Percentiles rank a stretch among this genome's conserved stretches.
Evolutionary conservation across 768 basidiomycete species (phyloP).

Genomic region (Termitomyces bulborhizus): DNA sequence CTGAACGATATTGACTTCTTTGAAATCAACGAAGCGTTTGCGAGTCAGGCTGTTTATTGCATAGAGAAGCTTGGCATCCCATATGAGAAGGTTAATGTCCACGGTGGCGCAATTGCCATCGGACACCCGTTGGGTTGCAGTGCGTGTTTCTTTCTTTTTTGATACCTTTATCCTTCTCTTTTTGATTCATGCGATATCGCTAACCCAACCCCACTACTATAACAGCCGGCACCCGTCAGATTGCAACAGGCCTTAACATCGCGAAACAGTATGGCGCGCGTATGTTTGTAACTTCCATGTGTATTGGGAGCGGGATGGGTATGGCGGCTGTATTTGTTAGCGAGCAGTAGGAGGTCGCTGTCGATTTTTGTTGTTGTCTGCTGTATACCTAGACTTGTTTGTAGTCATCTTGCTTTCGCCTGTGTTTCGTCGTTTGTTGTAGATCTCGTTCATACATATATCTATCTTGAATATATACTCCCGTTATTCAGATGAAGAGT

Average conservation of each 20-base stretch:
- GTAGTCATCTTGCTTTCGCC: too few relatives aligned
- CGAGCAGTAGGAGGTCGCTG: constrained; percentile 47
- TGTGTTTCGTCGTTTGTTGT: too few relatives aligned
- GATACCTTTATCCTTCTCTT: too few relatives aligned
- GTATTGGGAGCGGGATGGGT: constrained; percentile 86
- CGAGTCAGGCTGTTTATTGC: constrained; percentile 72
- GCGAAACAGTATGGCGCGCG: constrained; percentile 71
- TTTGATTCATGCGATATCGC: neutral
- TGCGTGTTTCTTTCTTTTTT: constrained; percentile 30
- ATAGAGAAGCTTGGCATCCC: constrained; percentile 66
- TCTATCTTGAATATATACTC: too few relatives aligned
- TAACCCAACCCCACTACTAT: neutral
- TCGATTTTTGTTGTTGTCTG: too few relatives aligned
- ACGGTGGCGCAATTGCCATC: constrained; percentile 86
- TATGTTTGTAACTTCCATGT: constrained; percentile 89
- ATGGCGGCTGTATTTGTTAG: constrained; percentile 85
- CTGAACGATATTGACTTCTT: constrained; percentile 80
- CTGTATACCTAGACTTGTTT: too few relatives aligned
- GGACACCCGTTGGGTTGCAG: constrained; percentile 87
- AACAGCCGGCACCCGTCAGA: constrained; percentile 76
- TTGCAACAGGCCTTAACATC: constrained; percentile 78
- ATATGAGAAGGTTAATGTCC: constrained; percentile 75
- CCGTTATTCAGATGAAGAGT: too few relatives aligned
- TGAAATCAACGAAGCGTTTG: constrained; percentile 92
- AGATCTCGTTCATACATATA: too few relatives aligned